phyloP scores from a whole-genome alignment of 768 basidiomycete genomes.

The Tremella fuciformis region DNA sequence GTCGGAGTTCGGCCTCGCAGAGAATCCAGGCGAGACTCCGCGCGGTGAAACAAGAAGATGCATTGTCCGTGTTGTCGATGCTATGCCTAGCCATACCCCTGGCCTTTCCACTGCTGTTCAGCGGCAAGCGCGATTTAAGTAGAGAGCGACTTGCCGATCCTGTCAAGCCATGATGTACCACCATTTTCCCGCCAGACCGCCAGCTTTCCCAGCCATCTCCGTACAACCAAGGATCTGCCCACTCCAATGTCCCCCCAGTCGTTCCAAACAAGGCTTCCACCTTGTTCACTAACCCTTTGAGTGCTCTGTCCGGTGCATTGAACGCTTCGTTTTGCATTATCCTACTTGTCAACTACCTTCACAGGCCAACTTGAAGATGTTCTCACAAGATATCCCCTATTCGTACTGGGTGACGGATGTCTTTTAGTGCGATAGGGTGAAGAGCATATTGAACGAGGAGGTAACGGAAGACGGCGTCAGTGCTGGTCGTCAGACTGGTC shows the following conservation, averaged over 20 bases:
- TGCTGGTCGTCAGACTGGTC: constrained; percentile 10
- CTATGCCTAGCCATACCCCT: background rate
- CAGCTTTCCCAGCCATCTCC: constrained; percentile 18
- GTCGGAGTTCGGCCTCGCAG: too few relatives aligned
- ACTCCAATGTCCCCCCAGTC: background rate
- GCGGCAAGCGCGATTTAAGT: background rate
- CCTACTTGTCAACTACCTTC: background rate
- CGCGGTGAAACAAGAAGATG: too few relatives aligned
- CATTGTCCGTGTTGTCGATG: too few relatives aligned
- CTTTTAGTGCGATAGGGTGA: constrained; percentile 14
- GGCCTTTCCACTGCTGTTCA: constrained; percentile 2
- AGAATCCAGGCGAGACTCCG: too few relatives aligned
- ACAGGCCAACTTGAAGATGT: background rate
- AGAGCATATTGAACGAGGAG: constrained; percentile 28
- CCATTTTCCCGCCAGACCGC: constrained; percentile 21
- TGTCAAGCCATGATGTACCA: constrained; percentile 21
- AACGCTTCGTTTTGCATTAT: constrained; percentile 25
- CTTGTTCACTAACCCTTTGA: constrained; percentile 8
- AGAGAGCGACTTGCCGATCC: constrained; percentile 17
- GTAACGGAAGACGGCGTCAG: constrained; percentile 34
- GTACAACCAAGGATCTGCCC: constrained; percentile 18
- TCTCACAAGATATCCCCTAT: constrained; percentile 31
- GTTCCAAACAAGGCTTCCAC: background rate
- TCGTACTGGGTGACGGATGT: constrained; percentile 16
- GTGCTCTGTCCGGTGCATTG: constrained; percentile 19